Conservation (phyloP, 108 stramenopile genomes). For the Stephanodiscus minutulus region DNA sequence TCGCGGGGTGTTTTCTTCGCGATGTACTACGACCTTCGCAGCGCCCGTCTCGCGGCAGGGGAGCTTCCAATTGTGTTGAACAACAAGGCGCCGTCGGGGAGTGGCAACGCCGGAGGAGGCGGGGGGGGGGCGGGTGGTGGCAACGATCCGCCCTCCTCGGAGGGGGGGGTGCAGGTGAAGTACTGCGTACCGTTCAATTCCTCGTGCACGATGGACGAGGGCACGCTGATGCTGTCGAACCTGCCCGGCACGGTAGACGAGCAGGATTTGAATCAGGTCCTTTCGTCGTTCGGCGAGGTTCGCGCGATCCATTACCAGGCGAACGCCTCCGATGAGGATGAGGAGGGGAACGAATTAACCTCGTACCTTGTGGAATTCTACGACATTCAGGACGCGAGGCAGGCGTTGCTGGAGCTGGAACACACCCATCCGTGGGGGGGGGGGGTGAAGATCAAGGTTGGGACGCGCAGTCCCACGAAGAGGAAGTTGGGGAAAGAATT, state of each 20-base stretch:
- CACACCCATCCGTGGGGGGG: constrained; percentile 84
- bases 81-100: constrained; percentile 22
- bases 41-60: constrained; percentile 75
- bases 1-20: constrained; percentile 76
- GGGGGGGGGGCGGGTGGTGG: neutral
- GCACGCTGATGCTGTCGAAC: constrained; percentile 70
- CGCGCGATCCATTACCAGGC: constrained; percentile 64
- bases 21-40: constrained; percentile 81
- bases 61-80: constrained; percentile 58
- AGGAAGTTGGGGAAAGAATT: constrained; percentile 81
- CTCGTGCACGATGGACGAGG: constrained; percentile 80
- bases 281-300: constrained; percentile 80
- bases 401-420: constrained; percentile 82
- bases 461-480: constrained; percentile 61
- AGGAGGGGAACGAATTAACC: constrained; percentile 41
- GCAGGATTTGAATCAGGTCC: constrained; percentile 53
- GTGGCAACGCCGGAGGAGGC: constrained; percentile 12
- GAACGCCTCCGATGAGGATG: constrained; percentile 27
- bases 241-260: constrained; percentile 66
- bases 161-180: constrained; percentile 56
- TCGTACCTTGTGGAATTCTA: constrained; percentile 86
- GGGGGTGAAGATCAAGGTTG: constrained; percentile 65
- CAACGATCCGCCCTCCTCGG: neutral
- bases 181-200: constrained; percentile 86
- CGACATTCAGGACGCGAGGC: constrained; percentile 87